phyloP scores from a whole-genome alignment of 2,329 filamentous ascomycete species.

The Penicillium sp. region DNA sequence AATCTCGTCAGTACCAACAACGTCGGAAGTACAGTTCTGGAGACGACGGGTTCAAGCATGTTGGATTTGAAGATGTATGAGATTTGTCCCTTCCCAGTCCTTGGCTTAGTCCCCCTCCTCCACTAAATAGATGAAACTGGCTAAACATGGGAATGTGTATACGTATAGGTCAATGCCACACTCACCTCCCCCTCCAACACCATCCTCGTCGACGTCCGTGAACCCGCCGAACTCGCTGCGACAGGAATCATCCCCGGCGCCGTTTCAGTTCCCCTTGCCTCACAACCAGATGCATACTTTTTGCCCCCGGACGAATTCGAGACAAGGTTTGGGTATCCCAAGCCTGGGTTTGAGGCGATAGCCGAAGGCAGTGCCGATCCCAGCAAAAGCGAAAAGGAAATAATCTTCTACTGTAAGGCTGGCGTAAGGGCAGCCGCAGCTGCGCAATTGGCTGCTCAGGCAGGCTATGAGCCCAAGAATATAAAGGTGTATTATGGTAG shows the following conservation, averaged over 20 bases:
- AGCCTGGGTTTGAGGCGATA: conserved; percentile 55
- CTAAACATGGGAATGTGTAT: conserved; percentile 4
- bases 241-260: conserved; percentile 68
- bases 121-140: not conserved
- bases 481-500: conserved; percentile 49
- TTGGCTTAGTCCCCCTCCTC: not conserved
- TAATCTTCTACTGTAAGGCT: conserved; percentile 91
- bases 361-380: conserved; percentile 12
- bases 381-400: conserved; percentile 22
- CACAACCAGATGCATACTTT: conserved; percentile 74
- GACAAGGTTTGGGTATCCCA: conserved; percentile 72
- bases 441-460: conserved; percentile 69
- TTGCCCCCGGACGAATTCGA: conserved; percentile 74
- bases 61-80: conserved; percentile 36
- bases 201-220: conserved; percentile 46
- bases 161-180: conserved; percentile 28
- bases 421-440: conserved; percentile 78
- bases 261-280: conserved; percentile 75
- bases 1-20: not conserved
- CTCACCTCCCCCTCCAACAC: conserved; percentile 23
- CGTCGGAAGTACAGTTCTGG: conserved; percentile 6
- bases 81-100: not conserved
- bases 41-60: conserved; percentile 20
- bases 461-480: conserved; percentile 68
- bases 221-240: conserved; percentile 42